Percentiles rank a stretch among this genome's conserved stretches.
Conservation (phyloP, 805 yeast genomes). For the Ogataea siamensis region DNA sequence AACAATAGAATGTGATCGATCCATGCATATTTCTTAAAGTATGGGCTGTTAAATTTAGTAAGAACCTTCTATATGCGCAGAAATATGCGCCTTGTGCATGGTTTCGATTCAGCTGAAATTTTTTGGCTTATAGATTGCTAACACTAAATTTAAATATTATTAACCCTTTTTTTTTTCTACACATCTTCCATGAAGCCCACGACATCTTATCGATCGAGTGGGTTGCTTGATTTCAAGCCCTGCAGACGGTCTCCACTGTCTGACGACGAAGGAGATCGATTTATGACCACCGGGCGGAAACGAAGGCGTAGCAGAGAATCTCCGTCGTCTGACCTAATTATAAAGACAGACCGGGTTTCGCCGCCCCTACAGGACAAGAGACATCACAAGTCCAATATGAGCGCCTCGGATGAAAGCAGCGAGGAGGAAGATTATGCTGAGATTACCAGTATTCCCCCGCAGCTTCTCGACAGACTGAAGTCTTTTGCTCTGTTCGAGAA, state of each 20-base stretch:
- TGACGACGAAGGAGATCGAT: constrained; percentile 25
- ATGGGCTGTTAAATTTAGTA: neutral
- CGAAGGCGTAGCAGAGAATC: constrained; percentile 7
- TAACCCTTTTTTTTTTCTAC: no score
- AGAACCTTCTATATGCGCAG: neutral
- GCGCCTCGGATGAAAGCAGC: constrained; percentile 17
- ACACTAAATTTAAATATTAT: neutral
- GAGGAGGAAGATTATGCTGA: constrained; percentile 24
- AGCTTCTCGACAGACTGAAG: constrained; percentile 49
- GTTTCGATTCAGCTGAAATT: neutral
- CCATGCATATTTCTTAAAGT: neutral
- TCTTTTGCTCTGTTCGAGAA: constrained; percentile 63
- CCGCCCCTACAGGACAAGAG: no score
- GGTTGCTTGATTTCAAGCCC: constrained; percentile 23
- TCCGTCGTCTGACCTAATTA: neutral
- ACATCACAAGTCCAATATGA: neutral
- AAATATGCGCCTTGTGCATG: constrained; percentile 2
- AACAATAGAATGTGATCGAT: neutral
- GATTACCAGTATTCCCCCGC: constrained; percentile 44
- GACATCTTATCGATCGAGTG: constrained; percentile 3
- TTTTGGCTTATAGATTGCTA: constrained; percentile 3
- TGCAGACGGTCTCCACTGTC: constrained; percentile 31
- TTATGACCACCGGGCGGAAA: constrained; percentile 3
- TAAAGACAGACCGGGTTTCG: no score
- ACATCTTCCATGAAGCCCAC: constrained; percentile 11